A percentile compares a stretch with the other conserved stretches of the same genome.
phyloP scores from a whole-genome alignment of 148 eudicot species.

The Beta vulgaris region DNA sequence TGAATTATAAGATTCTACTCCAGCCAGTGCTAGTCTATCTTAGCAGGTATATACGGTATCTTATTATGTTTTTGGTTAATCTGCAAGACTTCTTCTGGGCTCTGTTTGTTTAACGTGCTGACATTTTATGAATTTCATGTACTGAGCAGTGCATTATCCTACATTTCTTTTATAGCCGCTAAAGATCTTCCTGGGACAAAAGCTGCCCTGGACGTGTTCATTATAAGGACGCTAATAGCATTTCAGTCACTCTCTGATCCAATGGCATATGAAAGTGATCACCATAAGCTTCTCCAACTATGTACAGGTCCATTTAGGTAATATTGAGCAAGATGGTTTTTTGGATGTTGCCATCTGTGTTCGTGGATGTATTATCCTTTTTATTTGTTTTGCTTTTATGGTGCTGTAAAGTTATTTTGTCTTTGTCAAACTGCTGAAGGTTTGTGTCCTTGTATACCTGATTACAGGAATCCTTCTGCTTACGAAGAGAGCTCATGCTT shows the following conservation, averaged over 20 bases:
- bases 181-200: conserved; percentile 56
- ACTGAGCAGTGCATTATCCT: conserved; percentile 70
- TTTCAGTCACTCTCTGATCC: conserved; percentile 94
- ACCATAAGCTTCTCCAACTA: conserved; percentile 71
- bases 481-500: conserved; percentile 97
- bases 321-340: not conserved
- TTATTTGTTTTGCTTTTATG: conserved; percentile 2
- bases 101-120: not conserved
- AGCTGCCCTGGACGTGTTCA: conserved; percentile 54
- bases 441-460: conserved; percentile 14
- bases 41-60: conserved; percentile 52
- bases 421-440: conserved; percentile 1
- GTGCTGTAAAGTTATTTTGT: not conserved
- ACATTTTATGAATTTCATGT: conserved; percentile 11
- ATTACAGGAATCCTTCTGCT: conserved; percentile 66
- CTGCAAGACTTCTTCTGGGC: not conserved
- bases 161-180: conserved; percentile 47
- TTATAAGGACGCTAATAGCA: conserved; percentile 65
- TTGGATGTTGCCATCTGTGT: conserved; percentile 10
- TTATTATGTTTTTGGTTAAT: conserved; percentile 3
- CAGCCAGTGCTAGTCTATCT: conserved; percentile 92
- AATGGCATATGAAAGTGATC: conserved; percentile 71
- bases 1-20: conserved; percentile 71
- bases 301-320: conserved; percentile 91
- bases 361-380: conserved; percentile 1